Percentiles rank a stretch among this genome's conserved stretches.
Conservation (phyloP, 2,329 filamentous ascomycete species). For the Verticillium albo-atrum region DNA sequence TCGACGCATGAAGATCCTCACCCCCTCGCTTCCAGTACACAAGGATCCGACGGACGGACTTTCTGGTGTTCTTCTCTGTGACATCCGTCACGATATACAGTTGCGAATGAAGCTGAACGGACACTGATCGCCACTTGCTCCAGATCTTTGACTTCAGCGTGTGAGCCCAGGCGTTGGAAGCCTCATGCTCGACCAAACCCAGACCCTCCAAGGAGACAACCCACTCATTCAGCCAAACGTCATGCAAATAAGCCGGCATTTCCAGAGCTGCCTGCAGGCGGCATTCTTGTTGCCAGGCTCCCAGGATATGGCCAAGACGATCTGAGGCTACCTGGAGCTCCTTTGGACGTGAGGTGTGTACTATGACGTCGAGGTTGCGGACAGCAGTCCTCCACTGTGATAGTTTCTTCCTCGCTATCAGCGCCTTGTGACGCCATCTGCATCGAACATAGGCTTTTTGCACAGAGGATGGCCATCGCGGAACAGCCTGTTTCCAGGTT, state of each 20-base stretch:
- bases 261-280: background rate
- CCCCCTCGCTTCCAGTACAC: conserved; percentile 7
- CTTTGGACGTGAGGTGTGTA: conserved; percentile 2
- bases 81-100: conserved; percentile 11
- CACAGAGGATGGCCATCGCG: conserved; percentile 1
- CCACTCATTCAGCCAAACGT: conserved; percentile 12
- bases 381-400: conserved; percentile 6
- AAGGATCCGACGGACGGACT: conserved; percentile 6
- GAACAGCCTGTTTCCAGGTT: background rate
- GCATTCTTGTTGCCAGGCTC: conserved; percentile 6
- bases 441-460: conserved; percentile 9
- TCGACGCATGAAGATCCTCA: background rate
- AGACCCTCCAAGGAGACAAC: conserved; percentile 2
- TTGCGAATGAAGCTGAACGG: conserved; percentile 11
- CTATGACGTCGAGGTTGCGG: conserved; percentile 1
- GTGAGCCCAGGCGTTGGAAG: conserved; percentile 2
- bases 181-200: background rate
- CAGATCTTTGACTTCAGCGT: conserved; percentile 8
- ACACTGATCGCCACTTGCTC: conserved; percentile 11
- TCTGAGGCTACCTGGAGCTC: background rate
- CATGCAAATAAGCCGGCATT: conserved; percentile 3
- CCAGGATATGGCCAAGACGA: conserved; percentile 1
- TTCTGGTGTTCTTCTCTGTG: conserved; percentile 9
- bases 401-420: conserved; percentile 6
- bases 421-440: conserved; percentile 8